Conservation (phyloP, 208 protist species). For the Trypanosoma grayi region DNA sequence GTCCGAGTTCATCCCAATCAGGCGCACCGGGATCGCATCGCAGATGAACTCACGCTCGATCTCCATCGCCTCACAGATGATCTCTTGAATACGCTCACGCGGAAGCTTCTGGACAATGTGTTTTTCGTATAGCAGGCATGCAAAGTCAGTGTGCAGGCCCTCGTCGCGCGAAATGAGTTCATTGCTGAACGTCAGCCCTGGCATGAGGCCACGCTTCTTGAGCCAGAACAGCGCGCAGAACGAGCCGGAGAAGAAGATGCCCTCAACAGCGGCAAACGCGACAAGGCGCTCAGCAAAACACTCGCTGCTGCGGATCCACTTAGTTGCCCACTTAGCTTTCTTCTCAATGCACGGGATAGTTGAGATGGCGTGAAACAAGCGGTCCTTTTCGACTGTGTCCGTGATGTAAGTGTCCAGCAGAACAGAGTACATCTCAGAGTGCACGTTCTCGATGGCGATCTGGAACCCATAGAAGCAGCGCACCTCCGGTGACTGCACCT, state of each 20-base stretch:
- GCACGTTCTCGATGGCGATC: constrained; percentile 99
- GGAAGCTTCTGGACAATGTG: constrained; percentile 94
- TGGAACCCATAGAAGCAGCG: constrained; percentile 99
- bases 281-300: constrained; percentile 97
- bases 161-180: constrained; percentile 99
- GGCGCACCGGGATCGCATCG: constrained; percentile 96
- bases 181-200: constrained; percentile 98
- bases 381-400: constrained; percentile 90
- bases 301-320: constrained; percentile 69
- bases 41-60: constrained; percentile 98
- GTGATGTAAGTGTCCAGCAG: constrained; percentile 97
- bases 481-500: constrained; percentile 98
- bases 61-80: constrained; percentile 95
- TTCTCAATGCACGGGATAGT: constrained; percentile 96
- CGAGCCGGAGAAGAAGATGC: constrained; percentile 99
- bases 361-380: constrained; percentile 96
- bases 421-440: constrained; percentile 94
- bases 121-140: constrained; percentile 95
- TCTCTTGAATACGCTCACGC: constrained; percentile 68
- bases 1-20: constrained; percentile 99
- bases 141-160: constrained; percentile 99
- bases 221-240: constrained; percentile 99
- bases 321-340: constrained; percentile 98
- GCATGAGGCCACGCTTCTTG: constrained; percentile 99
- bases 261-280: constrained; percentile 98